Base-by-base conservation (phyloP, 2,329 filamentous ascomycete genomes). In the Didymella keratinophila region DNA sequence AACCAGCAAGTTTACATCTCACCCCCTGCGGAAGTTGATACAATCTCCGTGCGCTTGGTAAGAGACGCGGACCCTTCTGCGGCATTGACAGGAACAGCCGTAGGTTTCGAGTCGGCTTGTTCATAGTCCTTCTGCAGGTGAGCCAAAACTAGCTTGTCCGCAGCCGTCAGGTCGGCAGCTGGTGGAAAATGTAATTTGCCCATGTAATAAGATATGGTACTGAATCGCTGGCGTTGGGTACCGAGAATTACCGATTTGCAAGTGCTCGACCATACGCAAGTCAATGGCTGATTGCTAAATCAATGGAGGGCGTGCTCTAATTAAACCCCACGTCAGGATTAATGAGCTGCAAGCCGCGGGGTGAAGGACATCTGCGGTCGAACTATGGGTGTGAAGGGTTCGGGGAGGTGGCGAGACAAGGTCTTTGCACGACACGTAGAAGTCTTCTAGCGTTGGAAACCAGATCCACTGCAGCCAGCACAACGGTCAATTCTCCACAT, bases 21-120 rank as follows among this genome's bases (percentile, higher is more conserved):
- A 71, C 71, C 73, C 68, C 74, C 71, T 39, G 71, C 69, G 12
- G 72, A 74, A 18, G 68, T 62, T 4, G 68, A 67, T 25, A 72
- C 68, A 50, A 68, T 64, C 36, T 68, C 61, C 1, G 71, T 68
- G 34, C 67, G 67, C 55, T 73, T 74, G 21, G 57, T 52, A 8
- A 47, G 58, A 20, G 67, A 69, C 39, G 70, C 67, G 0, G 68
- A 70, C 39, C 70, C 66, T 23, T 70, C 69, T 12, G 62, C 59
- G 44, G 49, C 47, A 27, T 67, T 66, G 14, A 56, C 18, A 14
- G 50, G 14, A 11, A 46, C 18, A 5, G 46, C 44, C 5, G 48
- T 42, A 3, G 49, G 14, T 8, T 34, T 34, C 12, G 62, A 55
- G 18, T 66, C 60, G 30, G 65, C 42, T n/a, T 61, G 44, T 25